Evolutionary conservation across 2,329 filamentous ascomycete species (phyloP).

Genomic region (Colletotrichum cordylinicola): DNA sequence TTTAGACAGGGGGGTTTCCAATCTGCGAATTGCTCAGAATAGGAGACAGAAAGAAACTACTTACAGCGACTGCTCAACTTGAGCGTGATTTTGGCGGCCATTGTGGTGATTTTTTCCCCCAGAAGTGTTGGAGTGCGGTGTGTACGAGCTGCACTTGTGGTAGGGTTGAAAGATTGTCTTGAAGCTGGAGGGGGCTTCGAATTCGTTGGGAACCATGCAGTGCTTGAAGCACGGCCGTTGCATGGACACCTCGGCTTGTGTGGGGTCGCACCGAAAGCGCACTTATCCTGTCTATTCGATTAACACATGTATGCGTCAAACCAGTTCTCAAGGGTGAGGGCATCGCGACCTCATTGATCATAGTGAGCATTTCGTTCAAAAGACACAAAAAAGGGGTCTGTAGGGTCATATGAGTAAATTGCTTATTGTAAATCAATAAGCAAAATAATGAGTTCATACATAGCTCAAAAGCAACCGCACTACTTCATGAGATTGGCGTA

Average conservation of each 20-base stretch:
- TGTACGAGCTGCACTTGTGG: neutral
- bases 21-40: neutral
- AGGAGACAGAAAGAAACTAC: neutral
- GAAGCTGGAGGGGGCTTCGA: neutral
- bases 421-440: neutral
- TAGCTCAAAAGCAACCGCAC: neutral
- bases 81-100: constrained; percentile 40
- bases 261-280: neutral
- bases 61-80: constrained; percentile 49
- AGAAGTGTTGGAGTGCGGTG: neutral
- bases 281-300: neutral
- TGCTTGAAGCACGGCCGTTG: constrained; percentile 16
- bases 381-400: neutral
- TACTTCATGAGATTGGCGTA: neutral
- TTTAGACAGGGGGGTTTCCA: neutral
- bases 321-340: neutral
- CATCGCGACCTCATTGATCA: neutral
- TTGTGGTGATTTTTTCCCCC: constrained; percentile 19
- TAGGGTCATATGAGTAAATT: neutral
- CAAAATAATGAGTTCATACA: neutral
- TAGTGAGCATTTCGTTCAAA: neutral
- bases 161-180: neutral
- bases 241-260: neutral
- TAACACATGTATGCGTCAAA: neutral
- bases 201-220: neutral